phyloP scores from a whole-genome alignment of 2,329 filamentous ascomycete species.

The Calonectria ilicicola region DNA sequence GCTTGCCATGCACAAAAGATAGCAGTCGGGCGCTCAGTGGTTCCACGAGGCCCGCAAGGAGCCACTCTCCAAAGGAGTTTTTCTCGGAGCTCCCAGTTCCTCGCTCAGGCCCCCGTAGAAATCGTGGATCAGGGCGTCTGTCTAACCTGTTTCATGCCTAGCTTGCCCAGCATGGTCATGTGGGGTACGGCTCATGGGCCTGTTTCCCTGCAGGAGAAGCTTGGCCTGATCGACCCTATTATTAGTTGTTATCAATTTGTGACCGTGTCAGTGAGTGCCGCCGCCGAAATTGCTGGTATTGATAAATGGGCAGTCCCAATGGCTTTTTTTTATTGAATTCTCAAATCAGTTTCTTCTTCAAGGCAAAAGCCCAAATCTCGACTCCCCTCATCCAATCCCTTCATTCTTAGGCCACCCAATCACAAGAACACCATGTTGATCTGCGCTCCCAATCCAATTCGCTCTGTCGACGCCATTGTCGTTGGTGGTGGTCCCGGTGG shows the following conservation, averaged over 20 bases:
- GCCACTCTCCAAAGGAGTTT: conserved; percentile 5
- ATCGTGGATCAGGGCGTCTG: not conserved
- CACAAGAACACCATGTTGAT: not conserved
- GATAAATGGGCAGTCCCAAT: not conserved
- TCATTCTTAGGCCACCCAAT: not conserved
- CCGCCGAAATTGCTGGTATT: not conserved
- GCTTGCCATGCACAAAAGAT: not conserved
- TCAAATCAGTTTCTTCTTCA: not conserved
- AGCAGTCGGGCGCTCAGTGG: not conserved
- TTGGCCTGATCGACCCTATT: conserved; percentile 8
- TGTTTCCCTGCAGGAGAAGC: not conserved
- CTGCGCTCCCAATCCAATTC: conserved; percentile 47
- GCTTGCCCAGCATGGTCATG: not conserved
- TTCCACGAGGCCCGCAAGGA: not conserved
- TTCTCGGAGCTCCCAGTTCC: conserved; percentile 2
- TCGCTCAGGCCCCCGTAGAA: not conserved
- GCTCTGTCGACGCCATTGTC: conserved; percentile 32
- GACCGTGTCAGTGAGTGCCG: not conserved
- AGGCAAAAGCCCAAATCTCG: not conserved
- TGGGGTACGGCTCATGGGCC: not conserved
- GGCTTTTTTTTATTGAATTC: not conserved
- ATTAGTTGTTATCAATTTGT: not conserved
- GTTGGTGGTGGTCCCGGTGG: conserved; percentile 49
- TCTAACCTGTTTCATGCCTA: not conserved
- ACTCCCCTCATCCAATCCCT: not conserved